Percentiles rank a stretch among this genome's conserved stretches.
phyloP scores from a whole-genome alignment of 2,329 filamentous ascomycete genomes.

The Aspergillus aculeatus region DNA sequence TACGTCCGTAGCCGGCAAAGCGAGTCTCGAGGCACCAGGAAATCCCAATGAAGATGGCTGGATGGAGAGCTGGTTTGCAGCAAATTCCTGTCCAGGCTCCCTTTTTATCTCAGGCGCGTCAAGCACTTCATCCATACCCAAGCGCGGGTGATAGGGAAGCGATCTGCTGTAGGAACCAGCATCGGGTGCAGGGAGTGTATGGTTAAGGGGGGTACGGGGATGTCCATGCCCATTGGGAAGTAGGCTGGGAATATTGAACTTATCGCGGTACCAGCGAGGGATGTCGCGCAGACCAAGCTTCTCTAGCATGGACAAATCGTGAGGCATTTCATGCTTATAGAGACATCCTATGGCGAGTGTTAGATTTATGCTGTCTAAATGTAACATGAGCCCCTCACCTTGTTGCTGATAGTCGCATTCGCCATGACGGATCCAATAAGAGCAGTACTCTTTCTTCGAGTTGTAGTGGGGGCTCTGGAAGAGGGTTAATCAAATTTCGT shows the following conservation, averaged over 20 bases:
- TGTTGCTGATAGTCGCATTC: conserved; percentile 82
- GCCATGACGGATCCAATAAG: conserved; percentile 85
- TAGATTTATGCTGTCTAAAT: conserved; percentile 2
- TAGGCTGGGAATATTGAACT: conserved; percentile 35
- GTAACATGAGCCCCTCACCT: conserved; percentile 39
- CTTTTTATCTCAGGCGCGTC: conserved; percentile 15
- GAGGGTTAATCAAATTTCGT: conserved; percentile 7
- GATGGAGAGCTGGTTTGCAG: conserved; percentile 3
- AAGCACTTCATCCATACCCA: conserved; percentile 12
- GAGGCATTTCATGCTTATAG: conserved; percentile 88
- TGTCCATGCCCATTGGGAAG: conserved; percentile 20
- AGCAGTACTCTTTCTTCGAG: conserved; percentile 73
- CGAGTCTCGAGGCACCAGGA: conserved; percentile 8
- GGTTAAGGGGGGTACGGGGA: conserved; percentile 15
- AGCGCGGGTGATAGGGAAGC: conserved; percentile 20
- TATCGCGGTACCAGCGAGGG: conserved; percentile 59
- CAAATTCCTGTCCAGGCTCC: conserved; percentile 12
- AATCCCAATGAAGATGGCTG: conserved; percentile 11
- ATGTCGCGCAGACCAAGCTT: conserved; percentile 64
- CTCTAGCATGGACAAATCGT: conserved; percentile 63
- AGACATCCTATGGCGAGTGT: conserved; percentile 59
- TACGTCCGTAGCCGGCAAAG: conserved; percentile 1
- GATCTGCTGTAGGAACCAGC: conserved; percentile 14
- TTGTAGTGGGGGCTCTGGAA: conserved; percentile 13
- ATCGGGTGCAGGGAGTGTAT: conserved; percentile 21